A percentile compares a stretch with the other conserved stretches of the same genome.
phyloP scores from a whole-genome alignment of 805 yeast species.

The Naumovozyma dairenensis region DNA sequence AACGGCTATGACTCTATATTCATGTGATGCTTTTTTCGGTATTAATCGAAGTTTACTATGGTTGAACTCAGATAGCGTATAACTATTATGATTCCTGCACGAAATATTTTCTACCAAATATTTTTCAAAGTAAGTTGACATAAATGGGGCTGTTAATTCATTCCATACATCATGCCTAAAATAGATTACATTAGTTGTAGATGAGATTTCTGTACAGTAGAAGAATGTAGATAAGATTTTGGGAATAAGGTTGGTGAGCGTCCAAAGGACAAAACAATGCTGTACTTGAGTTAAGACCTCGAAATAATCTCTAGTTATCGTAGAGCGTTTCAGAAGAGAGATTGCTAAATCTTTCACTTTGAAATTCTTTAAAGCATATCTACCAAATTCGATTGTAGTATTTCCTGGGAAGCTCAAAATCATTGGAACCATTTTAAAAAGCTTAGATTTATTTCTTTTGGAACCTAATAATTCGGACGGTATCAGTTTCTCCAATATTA shows the following conservation, averaged over 20 bases:
- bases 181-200: slow-evolving; percentile 33
- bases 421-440: slow-evolving; percentile 31
- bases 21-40: slow-evolving; percentile 44
- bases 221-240: slow-evolving; percentile 45
- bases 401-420: slow-evolving; percentile 32
- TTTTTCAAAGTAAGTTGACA: slow-evolving; percentile 32
- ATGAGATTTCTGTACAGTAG: slow-evolving; percentile 54
- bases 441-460: slow-evolving; percentile 34
- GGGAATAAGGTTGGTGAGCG: slow-evolving; percentile 38
- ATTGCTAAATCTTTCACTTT: slow-evolving; percentile 40
- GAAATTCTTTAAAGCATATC: slow-evolving; percentile 24
- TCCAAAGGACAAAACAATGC: slow-evolving; percentile 45
- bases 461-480: slow-evolving; percentile 49
- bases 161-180: slow-evolving; percentile 56
- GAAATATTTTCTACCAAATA: slow-evolving; percentile 25
- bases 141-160: slow-evolving; percentile 33
- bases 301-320: slow-evolving; percentile 36
- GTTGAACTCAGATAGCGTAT: slow-evolving; percentile 11
- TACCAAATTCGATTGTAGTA: slow-evolving; percentile 28
- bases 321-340: slow-evolving; percentile 31
- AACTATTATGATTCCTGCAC: slow-evolving; percentile 18
- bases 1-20: slow-evolving; percentile 50
- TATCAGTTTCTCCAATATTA: slow-evolving; percentile 38
- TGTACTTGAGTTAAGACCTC: slow-evolving; percentile 31
- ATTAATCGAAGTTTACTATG: slow-evolving; percentile 41